Evolutionary conservation across 768 basidiomycete species (phyloP).

Genomic region (Suillus subluteus): DNA sequence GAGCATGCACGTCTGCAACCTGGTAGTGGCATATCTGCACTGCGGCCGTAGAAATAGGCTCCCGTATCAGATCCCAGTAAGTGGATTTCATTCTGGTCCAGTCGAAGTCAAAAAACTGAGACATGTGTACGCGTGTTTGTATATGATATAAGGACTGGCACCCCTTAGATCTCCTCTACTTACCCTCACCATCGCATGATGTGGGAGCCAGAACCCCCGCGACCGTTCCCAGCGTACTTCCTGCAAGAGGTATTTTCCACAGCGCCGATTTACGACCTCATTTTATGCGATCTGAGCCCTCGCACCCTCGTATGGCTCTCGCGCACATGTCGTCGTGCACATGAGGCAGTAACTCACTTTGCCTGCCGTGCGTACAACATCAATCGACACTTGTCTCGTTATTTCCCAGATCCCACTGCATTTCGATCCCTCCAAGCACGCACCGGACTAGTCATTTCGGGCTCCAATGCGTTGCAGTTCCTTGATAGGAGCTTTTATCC

Average conservation of each 20-base stretch:
- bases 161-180: not conserved
- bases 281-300: constrained; percentile 27
- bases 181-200: not conserved
- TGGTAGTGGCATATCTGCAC: no score
- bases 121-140: not conserved
- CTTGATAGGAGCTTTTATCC: constrained; percentile 47
- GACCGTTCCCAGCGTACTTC: not conserved
- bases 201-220: not conserved
- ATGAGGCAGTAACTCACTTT: constrained; percentile 24
- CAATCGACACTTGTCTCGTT: constrained; percentile 38
- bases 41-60: no score
- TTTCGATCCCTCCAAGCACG: constrained; percentile 48
- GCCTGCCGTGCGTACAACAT: constrained; percentile 36
- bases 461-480: constrained; percentile 57
- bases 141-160: not conserved
- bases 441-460: constrained; percentile 53
- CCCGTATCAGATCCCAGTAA: not conserved
- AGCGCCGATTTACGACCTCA: constrained; percentile 25
- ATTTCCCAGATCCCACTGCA: constrained; percentile 37
- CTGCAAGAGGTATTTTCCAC: constrained; percentile 14
- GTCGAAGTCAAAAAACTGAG: no score
- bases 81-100: not conserved
- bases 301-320: constrained; percentile 28
- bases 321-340: constrained; percentile 23
- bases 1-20: no score